Evolutionary conservation across 1,284 basidiomycete species (phyloP), one percentile per base, ranked within the genome.

Genomic region (Microbotryum scabiosae): DNA sequence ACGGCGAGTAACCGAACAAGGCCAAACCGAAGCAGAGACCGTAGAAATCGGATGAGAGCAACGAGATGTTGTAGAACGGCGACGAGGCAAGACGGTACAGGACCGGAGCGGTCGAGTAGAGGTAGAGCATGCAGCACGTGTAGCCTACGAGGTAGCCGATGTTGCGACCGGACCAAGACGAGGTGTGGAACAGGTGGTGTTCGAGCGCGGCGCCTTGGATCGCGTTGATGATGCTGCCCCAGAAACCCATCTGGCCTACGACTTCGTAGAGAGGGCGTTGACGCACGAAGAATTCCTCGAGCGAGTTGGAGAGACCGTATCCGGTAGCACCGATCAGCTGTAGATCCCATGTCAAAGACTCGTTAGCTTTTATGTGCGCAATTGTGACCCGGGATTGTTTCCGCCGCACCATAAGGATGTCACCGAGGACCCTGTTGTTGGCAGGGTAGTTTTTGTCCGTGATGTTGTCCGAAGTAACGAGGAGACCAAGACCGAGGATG

Each of bases 231-330:
- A 90, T 74, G 64, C 82, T 82, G 32, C 87, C 88, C 80, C 82
- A 90, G 81, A 91, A 82, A 4, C 89, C 89, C 48, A 91, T 75
- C 73, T 88, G 86, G 7, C 88, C 88, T 23, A 90, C 83, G 26
- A 69, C 63, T 75, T 90, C 88, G 71, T 90, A 91, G 41, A 91
- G 76, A 8, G 88, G 89, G 12, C 83, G 79, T 64, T 77, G 82
- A 61, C 89, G 81, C 21, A 91, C 89, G 65, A 91, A 83, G 73
- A 86, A 87, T 72, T 91, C 88, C 73, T 90, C 88, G 1, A 87
- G 87, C 30, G 88, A 86, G 69, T 90, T 90, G 16, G 86, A 86
- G 72, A 90, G 83, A 50, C 88, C 89, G 66, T 91, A 91, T 26
- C 90, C 78, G 0, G 86, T 86, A 3, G 88, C 87, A 28, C 87